Evolutionary conservation across 208 protist genomes (phyloP).

Genomic region (Tritrichomonas foetus): DNA sequence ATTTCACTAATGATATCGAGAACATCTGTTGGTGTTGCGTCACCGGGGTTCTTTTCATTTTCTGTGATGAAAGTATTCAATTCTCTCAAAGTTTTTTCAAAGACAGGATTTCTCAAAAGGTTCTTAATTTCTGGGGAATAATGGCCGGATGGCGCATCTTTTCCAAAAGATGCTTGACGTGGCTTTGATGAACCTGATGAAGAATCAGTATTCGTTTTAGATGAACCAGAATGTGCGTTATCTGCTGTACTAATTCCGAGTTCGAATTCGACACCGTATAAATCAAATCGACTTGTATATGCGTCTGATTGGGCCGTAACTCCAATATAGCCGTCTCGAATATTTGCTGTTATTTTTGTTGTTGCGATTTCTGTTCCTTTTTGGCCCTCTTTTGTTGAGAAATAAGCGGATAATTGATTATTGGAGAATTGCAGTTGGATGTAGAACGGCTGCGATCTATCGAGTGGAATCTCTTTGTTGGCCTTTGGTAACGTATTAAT

Average conservation of each 20-base stretch:
- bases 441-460: neutral
- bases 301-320: neutral
- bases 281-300: neutral
- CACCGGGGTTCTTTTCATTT: too few species aligned
- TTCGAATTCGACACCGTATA: neutral
- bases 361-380: neutral
- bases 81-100: neutral
- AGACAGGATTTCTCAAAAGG: neutral
- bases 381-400: neutral
- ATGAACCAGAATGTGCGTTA: neutral
- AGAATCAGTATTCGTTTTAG: neutral
- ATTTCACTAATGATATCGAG: neutral
- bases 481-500: neutral
- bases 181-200: neutral
- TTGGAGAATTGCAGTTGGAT: neutral
- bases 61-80: too few species aligned
- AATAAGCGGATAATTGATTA: neutral
- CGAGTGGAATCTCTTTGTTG: neutral
- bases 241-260: neutral
- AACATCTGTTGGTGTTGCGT: neutral
- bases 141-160: too few species aligned
- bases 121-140: neutral
- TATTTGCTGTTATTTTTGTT: neutral
- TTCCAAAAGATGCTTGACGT: too few species aligned
- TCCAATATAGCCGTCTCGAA: neutral